These are phyloP conservation scores for Delitschia confertaspora DNA, from an alignment of 495 filamentous ascomycete genomes.

Conservation along the genomic window DNA sequence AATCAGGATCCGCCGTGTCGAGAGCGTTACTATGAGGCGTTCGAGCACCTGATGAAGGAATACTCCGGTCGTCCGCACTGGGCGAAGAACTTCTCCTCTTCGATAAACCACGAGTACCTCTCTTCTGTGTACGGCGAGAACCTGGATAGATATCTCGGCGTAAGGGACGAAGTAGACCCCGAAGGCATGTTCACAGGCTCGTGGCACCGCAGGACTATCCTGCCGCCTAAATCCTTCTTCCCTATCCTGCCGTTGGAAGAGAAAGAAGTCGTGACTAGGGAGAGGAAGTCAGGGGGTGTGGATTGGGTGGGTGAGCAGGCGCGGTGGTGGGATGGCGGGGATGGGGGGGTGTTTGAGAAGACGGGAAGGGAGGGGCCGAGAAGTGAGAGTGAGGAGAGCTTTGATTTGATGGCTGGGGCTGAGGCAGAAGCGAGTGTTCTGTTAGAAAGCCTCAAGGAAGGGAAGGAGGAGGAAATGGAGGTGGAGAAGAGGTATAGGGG, in stretches of 20 bases:
- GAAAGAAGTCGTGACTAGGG: constrained; percentile 20
- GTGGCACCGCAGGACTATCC: constrained; percentile 73
- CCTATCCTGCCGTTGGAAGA: constrained; percentile 22
- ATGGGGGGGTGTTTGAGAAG: constrained; percentile 14
- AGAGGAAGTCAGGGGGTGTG: constrained; percentile 38
- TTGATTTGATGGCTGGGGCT: constrained; percentile 45
- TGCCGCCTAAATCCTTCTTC: constrained; percentile 31
- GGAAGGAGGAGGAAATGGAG: constrained; percentile 6
- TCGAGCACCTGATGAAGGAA: constrained; percentile 93
- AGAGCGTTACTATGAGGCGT: constrained; percentile 79
- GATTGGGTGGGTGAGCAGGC: constrained; percentile 46
- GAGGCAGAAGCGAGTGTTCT: constrained; percentile 35
- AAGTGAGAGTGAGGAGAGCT: constrained; percentile 53
- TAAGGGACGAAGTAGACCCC: constrained; percentile 69
- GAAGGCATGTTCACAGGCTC: constrained; percentile 86
- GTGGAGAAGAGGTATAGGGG: constrained; percentile 17
- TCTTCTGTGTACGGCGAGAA: constrained; percentile 46
- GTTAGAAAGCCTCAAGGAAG: constrained; percentile 23
- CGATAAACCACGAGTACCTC: constrained; percentile 47
- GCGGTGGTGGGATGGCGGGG: constrained; percentile 18
- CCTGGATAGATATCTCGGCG: constrained; percentile 55
- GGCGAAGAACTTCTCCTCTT: constrained; percentile 83
- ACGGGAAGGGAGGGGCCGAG: constrained; percentile 33
- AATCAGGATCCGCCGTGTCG: constrained; percentile 66
- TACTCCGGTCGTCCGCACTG: constrained; percentile 87